Evolutionary conservation across 768 basidiomycete species (phyloP).

Genomic region (Xerocomellus dryophilus): DNA sequence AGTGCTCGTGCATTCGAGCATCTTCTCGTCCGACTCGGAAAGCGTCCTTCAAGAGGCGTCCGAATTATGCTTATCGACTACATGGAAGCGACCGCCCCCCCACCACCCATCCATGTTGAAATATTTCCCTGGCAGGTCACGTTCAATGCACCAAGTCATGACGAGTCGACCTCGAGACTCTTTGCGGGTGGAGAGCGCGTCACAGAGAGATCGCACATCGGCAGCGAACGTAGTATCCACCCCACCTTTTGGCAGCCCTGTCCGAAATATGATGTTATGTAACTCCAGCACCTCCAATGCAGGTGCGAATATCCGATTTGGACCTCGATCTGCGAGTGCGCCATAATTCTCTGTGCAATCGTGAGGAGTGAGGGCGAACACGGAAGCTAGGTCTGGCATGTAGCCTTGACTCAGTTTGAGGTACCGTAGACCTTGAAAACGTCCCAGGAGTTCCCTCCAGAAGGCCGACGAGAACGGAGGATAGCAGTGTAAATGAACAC

Average conservation of each 20-base stretch:
- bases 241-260: no score
- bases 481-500: not conserved
- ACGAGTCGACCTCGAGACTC: no score
- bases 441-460: not conserved
- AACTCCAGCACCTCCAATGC: not conserved
- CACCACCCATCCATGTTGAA: not conserved
- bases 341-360: no score
- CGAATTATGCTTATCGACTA: not conserved
- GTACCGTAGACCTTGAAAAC: not conserved
- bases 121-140: not conserved
- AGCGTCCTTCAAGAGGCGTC: no score
- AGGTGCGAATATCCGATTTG: not conserved
- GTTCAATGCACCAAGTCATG: not conserved
- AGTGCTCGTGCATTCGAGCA: no score
- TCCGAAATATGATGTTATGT: not conserved
- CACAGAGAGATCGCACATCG: not conserved
- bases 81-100: not conserved
- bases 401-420: not conserved
- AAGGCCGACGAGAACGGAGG: not conserved
- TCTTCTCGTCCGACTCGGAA: no score
- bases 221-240: no score
- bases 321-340: not conserved
- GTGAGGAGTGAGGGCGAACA: not conserved
- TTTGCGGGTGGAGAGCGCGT: not conserved
- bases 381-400: not conserved